Base-by-base conservation (phyloP, 306 rosid genomes). In the Luffa acutangula region DNA sequence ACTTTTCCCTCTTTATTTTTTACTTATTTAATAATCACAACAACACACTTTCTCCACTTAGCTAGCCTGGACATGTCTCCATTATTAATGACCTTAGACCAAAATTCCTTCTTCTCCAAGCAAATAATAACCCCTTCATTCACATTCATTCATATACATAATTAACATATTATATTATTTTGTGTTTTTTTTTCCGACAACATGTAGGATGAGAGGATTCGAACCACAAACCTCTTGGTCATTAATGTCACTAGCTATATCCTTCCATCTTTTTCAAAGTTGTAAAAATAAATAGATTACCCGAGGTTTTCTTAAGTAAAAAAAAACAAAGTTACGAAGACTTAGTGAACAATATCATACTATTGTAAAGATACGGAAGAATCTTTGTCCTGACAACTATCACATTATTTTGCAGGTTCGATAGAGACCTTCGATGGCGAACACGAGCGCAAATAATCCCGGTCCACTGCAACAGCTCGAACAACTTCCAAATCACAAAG, bases 361-460 rank as follows among this genome's bases (percentile, higher is more conserved):
- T 14, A 0, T 6, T 64, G 4, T 36, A 17, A 8, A 64, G 15
- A 36, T 36, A 34, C 9, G 12, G 21, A 15, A 2, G 1, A 13
- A 1, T 34, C 45, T 36, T 15, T 62, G 41, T 62, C 3, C 15
- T 62, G 14, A 62, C 43, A 0, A 59, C 3, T 18, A 6, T 18
- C 2, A 4, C 25, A 2, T 17, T n/a, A 2, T 21, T 39, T 53
- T 81, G 57, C 91, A 95, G 98, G 72, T 95, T 91, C 37, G 82
- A 77, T 3, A 82, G 97, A 14, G 98, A 95, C 82, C 73, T 91
- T 51, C 79, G 93, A 33, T 95, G 98, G 98, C 37, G 98, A 88
- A 92, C 98, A 3, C 83, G 90, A 46, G 82, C 80, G 12, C 86
- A 86, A 75, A 20, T 95, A n/a, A 51, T 92, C 41, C 97, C 97